Conservation (phyloP, 1,284 basidiomycete genomes). For the Ceratobasidium theobromae region DNA sequence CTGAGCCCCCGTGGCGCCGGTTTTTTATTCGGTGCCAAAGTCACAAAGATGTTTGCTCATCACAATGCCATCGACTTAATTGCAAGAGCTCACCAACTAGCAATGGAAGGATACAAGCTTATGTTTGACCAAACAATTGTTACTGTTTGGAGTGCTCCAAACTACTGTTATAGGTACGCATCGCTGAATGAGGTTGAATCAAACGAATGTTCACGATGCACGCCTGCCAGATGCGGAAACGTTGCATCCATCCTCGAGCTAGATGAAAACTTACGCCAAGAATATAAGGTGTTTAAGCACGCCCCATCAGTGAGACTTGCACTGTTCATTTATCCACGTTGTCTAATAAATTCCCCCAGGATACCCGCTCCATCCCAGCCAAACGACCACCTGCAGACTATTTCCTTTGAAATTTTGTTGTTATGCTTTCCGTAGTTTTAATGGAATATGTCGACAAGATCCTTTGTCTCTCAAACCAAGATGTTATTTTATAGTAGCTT, state of each 20-base stretch:
- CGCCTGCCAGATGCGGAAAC: conserved; percentile 74
- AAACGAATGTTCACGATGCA: neutral
- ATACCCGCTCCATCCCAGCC: conserved; percentile 82
- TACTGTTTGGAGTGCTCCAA: conserved; percentile 98
- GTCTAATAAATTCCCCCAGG: conserved; percentile 48
- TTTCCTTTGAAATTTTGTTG: conserved; percentile 72
- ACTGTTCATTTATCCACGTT: conserved; percentile 40
- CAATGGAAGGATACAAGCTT: conserved; percentile 98
- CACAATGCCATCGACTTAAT: conserved; percentile 93
- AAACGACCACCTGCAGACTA: conserved; percentile 88
- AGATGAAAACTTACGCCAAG: conserved; percentile 86
- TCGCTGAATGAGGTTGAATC: neutral
- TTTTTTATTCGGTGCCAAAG: conserved; percentile 92
- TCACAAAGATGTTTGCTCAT: conserved; percentile 87
- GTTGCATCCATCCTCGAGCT: conserved; percentile 91
- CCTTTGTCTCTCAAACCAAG: too few species aligned
- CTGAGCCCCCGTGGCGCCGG: conserved; percentile 96
- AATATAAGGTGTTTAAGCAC: conserved; percentile 88
- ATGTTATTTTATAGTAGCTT: too few species aligned
- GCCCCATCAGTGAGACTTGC: conserved; percentile 62
- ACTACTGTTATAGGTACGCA: conserved; percentile 92
- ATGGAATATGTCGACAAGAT: too few species aligned
- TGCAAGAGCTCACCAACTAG: conserved; percentile 95
- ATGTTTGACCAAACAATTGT: conserved; percentile 97
- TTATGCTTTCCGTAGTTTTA: too few species aligned